Conservation (phyloP, 805 yeast species). For the Lipomyces kockii region DNA sequence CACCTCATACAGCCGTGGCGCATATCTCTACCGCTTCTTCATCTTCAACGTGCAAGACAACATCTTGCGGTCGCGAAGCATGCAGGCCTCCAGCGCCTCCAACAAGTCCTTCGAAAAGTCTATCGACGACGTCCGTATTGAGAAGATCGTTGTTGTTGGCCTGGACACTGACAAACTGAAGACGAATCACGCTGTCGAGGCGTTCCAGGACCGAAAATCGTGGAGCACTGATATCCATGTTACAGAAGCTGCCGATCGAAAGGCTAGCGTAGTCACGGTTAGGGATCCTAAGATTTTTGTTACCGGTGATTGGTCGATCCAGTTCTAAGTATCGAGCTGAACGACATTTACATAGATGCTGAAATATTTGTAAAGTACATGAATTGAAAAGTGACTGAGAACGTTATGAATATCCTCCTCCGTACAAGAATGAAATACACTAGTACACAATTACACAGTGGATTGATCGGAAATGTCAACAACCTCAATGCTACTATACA, state of each 20-base stretch:
- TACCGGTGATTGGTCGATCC: constrained; percentile 55
- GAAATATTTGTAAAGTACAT: neutral
- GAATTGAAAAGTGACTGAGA: neutral
- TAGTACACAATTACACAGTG: neutral
- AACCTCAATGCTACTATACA: neutral
- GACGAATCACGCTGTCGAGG: constrained; percentile 37
- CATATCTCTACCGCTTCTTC: constrained; percentile 54
- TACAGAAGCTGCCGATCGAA: constrained; percentile 31
- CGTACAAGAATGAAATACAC: neutral
- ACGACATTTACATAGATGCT: neutral
- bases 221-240: constrained; percentile 48
- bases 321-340: constrained; percentile 36
- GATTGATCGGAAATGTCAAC: neutral
- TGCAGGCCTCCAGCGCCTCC: constrained; percentile 30
- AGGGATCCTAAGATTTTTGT: constrained; percentile 58
- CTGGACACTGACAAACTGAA: constrained; percentile 30
- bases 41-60: constrained; percentile 44
- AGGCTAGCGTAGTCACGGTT: constrained; percentile 45
- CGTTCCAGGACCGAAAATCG: constrained; percentile 48
- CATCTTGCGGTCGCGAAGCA: constrained; percentile 38
- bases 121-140: constrained; percentile 53
- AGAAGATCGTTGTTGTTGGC: constrained; percentile 60
- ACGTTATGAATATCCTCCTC: neutral
- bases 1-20: constrained; percentile 59
- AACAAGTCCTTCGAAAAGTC: constrained; percentile 34